phyloP scores from a whole-genome alignment of 495 filamentous ascomycete genomes.

The Penicillium arizonense region DNA sequence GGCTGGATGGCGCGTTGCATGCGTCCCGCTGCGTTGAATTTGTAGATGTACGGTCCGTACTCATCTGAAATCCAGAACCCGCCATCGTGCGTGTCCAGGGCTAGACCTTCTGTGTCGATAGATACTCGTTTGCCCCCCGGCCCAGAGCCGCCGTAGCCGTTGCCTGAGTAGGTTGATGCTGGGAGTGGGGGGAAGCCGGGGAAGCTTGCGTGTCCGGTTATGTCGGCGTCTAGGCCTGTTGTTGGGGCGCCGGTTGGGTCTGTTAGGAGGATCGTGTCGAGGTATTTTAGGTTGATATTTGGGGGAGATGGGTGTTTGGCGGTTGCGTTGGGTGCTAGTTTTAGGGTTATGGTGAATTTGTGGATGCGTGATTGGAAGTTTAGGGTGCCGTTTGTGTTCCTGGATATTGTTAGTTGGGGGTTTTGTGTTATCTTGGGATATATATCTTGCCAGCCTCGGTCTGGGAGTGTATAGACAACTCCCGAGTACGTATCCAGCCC shows the following conservation, averaged over 20 bases:
- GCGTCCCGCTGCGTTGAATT: conserved; percentile 57
- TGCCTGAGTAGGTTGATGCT: conserved; percentile 62
- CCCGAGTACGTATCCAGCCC: conserved; percentile 57
- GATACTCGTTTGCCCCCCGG: conserved; percentile 61
- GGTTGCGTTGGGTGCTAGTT: conserved; percentile 53
- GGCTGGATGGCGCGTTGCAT: conserved; percentile 68
- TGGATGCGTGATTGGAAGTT: conserved; percentile 76
- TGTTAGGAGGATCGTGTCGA: conserved; percentile 64
- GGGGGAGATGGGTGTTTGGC: conserved; percentile 55
- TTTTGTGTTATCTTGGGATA: background rate
- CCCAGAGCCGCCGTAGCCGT: conserved; percentile 68
- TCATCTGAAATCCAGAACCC: conserved; percentile 79
- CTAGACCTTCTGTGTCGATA: conserved; percentile 70
- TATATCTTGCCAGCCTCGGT: conserved; percentile 62
- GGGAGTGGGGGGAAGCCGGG: conserved; percentile 65
- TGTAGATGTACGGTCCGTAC: conserved; percentile 75
- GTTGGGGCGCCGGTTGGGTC: conserved; percentile 65
- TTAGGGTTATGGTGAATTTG: conserved; percentile 62
- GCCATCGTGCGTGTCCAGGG: conserved; percentile 56
- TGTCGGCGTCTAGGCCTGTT: conserved; percentile 72
- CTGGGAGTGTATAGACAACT: conserved; percentile 63
- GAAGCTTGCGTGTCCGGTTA: conserved; percentile 49
- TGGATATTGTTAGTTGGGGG: conserved; percentile 24
- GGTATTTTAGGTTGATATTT: conserved; percentile 65
- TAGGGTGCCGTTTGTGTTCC: conserved; percentile 71